phyloP scores from a whole-genome alignment of 2,329 filamentous ascomycete genomes.

The Trichophyton rubrum region DNA sequence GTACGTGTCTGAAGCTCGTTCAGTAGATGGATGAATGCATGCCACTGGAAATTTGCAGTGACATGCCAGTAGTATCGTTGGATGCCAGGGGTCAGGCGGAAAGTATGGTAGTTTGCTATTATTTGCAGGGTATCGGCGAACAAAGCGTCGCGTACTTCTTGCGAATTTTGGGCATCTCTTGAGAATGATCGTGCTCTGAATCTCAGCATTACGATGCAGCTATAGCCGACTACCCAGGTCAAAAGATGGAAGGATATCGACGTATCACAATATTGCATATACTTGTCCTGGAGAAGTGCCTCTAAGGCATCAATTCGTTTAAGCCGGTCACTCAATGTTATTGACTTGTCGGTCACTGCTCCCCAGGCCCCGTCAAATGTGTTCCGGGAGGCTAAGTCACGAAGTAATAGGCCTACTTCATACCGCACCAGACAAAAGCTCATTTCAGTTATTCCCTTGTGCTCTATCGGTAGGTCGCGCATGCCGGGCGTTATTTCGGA shows the following conservation, averaged over 20 bases:
- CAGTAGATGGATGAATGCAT: slow-evolving; percentile 36
- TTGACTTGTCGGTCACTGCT: not conserved
- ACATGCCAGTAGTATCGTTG: slow-evolving; percentile 33
- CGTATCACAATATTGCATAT: slow-evolving; percentile 25
- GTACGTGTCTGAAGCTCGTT: slow-evolving; percentile 26
- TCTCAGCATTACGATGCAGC: not conserved
- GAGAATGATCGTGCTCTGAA: slow-evolving; percentile 10
- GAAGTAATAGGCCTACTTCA: slow-evolving; percentile 31
- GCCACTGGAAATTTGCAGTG: slow-evolving; percentile 37
- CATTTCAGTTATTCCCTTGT: slow-evolving; percentile 28
- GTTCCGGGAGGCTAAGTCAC: slow-evolving; percentile 17
- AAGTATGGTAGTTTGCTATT: slow-evolving; percentile 25
- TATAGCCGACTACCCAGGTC: not conserved
- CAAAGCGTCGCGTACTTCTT: slow-evolving; percentile 25
- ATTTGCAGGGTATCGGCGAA: slow-evolving; percentile 28
- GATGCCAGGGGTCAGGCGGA: slow-evolving; percentile 26
- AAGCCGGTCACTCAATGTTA: slow-evolving; percentile 13
- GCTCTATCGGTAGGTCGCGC: slow-evolving; percentile 21
- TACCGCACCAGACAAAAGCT: slow-evolving; percentile 34
- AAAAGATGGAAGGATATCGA: slow-evolving; percentile 23
- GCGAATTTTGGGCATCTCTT: slow-evolving; percentile 20
- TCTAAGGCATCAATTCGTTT: slow-evolving; percentile 18
- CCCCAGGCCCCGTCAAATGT: not conserved
- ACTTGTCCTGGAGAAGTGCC: slow-evolving; percentile 22
- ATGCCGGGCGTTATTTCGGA: slow-evolving; percentile 30